Evolutionary conservation across 768 basidiomycete species (phyloP), one percentile per base, ranked within the genome.

Genomic region (Royoungia palumana): DNA sequence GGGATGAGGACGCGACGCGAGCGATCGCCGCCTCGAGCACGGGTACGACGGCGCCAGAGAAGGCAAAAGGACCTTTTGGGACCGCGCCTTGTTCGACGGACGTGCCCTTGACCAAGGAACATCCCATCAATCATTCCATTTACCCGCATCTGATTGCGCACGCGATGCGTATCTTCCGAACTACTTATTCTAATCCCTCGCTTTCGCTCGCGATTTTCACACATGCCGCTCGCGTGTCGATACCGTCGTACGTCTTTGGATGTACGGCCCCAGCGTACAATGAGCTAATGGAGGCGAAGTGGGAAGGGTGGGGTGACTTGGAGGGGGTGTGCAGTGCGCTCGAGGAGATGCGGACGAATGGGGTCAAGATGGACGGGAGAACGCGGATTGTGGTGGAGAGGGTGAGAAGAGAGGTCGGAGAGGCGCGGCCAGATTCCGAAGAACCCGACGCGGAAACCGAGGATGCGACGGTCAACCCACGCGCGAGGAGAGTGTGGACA

Each of bases 261-360:
- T 97, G 94, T 67, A 87, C 89, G 10, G 88, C 93, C 0, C 76
- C 76, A 10, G 87, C 85, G 1, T 96, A 95, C 68, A 92, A 94
- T 66, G 91, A 95, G 63, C 75, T 94, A 17, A 79, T 97, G 22
- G 74, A 80, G 59, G 91, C 88, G n/a, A 81, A 81, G 17, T 97
- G 94, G 94, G 68, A 72, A 8, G 81, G 76, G 47, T 90, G 94
- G 72, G 79, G 80, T n/a, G 91, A 95, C 69, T 69, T 94, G 30
- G 75, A 78, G 39, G 89, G 87, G 22, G 83, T 93, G 0, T 78
- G 79, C 44, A 76, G 79, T 17, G 81, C 85, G 6, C 67, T 95
- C 16, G 77, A 83, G 49, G 93, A 94, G 64, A 94, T 96, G 92
- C 67, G 71, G 20, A 74, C 82, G 34, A 91, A 94, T 56, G 89